Base-by-base conservation (phyloP, 805 yeast genomes). In the Zygosaccharomyces kombuchaensis region DNA sequence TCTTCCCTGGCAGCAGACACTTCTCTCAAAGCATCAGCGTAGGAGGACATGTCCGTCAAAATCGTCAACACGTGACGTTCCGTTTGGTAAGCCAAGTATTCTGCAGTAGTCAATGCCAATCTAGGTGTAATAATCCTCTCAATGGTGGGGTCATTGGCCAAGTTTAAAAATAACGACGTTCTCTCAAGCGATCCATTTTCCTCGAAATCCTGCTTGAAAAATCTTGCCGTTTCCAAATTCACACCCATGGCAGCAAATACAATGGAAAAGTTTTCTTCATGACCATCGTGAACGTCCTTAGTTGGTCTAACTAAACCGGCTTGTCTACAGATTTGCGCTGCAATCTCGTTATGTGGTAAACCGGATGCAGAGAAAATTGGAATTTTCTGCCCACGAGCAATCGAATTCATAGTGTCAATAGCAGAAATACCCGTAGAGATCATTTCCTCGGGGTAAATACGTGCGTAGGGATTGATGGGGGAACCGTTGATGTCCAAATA, bases 171-270 rank as follows among this genome's bases (percentile, higher is more conserved):
- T 67, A 93, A 79, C 0, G 96, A 85, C 39, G 97, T 95, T 80
- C 99, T 89, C 71, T 93, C 99, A 63, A 93, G 78, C 22, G 97
- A 90, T 26, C 99, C 99, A 65, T 93, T 93, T 71, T 93, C 98
- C 76, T 95, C 98, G 73, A 93, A 93, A 74, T 93, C 99, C 73
- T 93, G 98, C 74, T 91, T 88, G 83, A 93, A 93, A 75, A 93
- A 93, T 69, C 99, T 81, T 23, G 98, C 88, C 27, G 99, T 93
- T 73, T 95, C 99, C 73, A 93, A 80, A 69, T 95, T 93, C 57
- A 91, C 99, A 80, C 99, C 99, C 99, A 95, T 93, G 48, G 99
- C 99, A 34, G 98, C 99, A 65, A 93, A 93, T 31, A 93, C 99
- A 71, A 93, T 95, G 44, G 96, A 87, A 86, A 93, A 93, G 72